Conservation (phyloP, 768 basidiomycete species). For the Pleurotus sapidus region DNA sequence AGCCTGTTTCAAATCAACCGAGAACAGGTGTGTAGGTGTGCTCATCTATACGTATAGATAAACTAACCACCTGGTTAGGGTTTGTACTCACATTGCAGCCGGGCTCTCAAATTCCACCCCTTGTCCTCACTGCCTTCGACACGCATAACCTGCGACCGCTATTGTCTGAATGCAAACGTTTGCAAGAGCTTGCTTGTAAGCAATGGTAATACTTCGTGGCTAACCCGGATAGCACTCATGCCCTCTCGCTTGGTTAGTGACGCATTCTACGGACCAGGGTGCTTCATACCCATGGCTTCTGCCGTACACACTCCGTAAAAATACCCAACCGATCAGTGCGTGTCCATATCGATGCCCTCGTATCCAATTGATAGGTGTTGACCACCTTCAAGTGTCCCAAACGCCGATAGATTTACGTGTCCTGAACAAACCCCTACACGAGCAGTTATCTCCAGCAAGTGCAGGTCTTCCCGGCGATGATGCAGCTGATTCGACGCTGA, state of each 20-base stretch:
- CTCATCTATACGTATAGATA: neutral
- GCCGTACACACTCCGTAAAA: slow-evolving; percentile 33
- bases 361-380: neutral
- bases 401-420: slow-evolving; percentile 56
- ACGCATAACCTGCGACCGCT: slow-evolving; percentile 43
- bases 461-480: slow-evolving; percentile 69
- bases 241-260: neutral
- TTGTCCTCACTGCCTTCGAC: slow-evolving; percentile 46
- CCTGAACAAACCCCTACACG: slow-evolving; percentile 42
- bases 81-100: slow-evolving; percentile 53
- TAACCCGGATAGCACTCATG: no score
- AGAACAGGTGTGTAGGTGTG: slow-evolving; percentile 32
- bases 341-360: slow-evolving; percentile 12
- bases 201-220: neutral
- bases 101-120: slow-evolving; percentile 32
- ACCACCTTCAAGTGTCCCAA: slow-evolving; percentile 30
- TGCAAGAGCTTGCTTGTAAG: slow-evolving; percentile 50
- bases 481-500: slow-evolving; percentile 46
- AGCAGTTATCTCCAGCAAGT: slow-evolving; percentile 53
- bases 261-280: slow-evolving; percentile 1
- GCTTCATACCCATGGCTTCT: slow-evolving; percentile 35
- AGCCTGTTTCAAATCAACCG: slow-evolving; percentile 28
- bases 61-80: slow-evolving; percentile 30
- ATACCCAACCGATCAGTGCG: slow-evolving; percentile 25
- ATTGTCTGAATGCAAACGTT: slow-evolving; percentile 52